Conservation (phyloP, 257 asterid species). For the Solanum dulcamara region DNA sequence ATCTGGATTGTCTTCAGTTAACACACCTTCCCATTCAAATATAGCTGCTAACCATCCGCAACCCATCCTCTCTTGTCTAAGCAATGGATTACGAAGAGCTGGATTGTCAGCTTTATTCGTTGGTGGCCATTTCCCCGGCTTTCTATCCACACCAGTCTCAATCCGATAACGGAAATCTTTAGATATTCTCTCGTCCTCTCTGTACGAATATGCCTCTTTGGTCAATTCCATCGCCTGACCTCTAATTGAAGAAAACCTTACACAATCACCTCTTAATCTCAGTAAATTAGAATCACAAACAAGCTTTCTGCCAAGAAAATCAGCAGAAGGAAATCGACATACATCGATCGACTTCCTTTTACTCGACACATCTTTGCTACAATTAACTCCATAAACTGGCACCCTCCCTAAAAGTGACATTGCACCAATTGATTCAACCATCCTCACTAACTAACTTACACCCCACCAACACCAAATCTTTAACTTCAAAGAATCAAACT, state of each 20-base stretch:
- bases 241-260: slow-evolving; percentile 15
- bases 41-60: slow-evolving; percentile 93
- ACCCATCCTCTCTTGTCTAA: slow-evolving; percentile 91
- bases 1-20: slow-evolving; percentile 77
- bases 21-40: slow-evolving; percentile 94
- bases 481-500: slow-evolving; percentile 4
- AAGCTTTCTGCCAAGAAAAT: slow-evolving; percentile 18
- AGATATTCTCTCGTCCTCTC: slow-evolving; percentile 43
- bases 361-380: slow-evolving; percentile 22
- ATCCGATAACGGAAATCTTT: slow-evolving; percentile 30
- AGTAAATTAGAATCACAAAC: slow-evolving; percentile 5
- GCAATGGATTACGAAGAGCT: slow-evolving; percentile 69
- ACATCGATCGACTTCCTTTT: slow-evolving; percentile 21
- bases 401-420: slow-evolving; percentile 53
- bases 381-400: slow-evolving; percentile 33
- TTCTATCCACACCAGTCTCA: slow-evolving; percentile 43
- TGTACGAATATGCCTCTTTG: slow-evolving; percentile 42
- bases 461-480: neutral
- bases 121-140: slow-evolving; percentile 76
- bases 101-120: slow-evolving; percentile 78
- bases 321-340: slow-evolving; percentile 21
- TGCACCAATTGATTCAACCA: slow-evolving; percentile 73
- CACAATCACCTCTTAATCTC: slow-evolving; percentile 7
- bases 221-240: slow-evolving; percentile 71
- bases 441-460: slow-evolving; percentile 15